Evolutionary conservation across 768 basidiomycete genomes (phyloP).

Genomic region (Lentinus brumalis): DNA sequence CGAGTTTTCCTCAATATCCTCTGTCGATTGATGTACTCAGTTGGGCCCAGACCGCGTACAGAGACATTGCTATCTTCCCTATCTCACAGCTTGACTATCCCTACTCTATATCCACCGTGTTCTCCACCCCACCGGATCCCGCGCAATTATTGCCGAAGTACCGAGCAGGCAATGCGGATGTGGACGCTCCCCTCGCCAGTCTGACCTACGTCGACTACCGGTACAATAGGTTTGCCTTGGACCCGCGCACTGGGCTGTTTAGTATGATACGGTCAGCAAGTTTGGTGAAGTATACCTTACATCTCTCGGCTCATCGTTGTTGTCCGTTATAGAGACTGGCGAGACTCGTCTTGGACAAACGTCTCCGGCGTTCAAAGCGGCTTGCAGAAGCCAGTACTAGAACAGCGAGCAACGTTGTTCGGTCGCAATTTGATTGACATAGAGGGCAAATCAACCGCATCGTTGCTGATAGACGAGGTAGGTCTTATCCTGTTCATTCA

Average conservation of each 20-base stretch:
- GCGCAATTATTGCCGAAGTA: slow-evolving; percentile 13
- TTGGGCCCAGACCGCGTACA: slow-evolving; percentile 70
- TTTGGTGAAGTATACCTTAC: neutral
- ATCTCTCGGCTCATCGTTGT: neutral
- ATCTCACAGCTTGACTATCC: slow-evolving; percentile 71
- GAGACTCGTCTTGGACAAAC: slow-evolving; percentile 74
- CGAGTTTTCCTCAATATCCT: slow-evolving; percentile 29
- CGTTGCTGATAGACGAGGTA: slow-evolving; percentile 89
- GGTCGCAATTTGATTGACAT: slow-evolving; percentile 89
- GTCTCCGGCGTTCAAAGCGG: slow-evolving; percentile 66
- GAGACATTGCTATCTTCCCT: slow-evolving; percentile 78
- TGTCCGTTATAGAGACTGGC: slow-evolving; percentile 72
- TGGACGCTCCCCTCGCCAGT: slow-evolving; percentile 43
- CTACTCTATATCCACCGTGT: slow-evolving; percentile 79
- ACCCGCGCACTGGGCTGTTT: slow-evolving; percentile 83
- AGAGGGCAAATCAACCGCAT: slow-evolving; percentile 76
- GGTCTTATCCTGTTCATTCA: neutral
- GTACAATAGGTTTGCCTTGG: slow-evolving; percentile 87
- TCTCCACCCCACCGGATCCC: slow-evolving; percentile 43
- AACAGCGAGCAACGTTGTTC: slow-evolving; percentile 75
- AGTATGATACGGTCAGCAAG: slow-evolving; percentile 68
- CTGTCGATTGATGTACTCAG: slow-evolving; percentile 25
- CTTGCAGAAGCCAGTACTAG: slow-evolving; percentile 50
- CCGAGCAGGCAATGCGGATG: slow-evolving; percentile 25
- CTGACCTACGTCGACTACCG: slow-evolving; percentile 86